Base-by-base conservation (phyloP, 768 basidiomycete species). In the Sarcodon aspratus region DNA sequence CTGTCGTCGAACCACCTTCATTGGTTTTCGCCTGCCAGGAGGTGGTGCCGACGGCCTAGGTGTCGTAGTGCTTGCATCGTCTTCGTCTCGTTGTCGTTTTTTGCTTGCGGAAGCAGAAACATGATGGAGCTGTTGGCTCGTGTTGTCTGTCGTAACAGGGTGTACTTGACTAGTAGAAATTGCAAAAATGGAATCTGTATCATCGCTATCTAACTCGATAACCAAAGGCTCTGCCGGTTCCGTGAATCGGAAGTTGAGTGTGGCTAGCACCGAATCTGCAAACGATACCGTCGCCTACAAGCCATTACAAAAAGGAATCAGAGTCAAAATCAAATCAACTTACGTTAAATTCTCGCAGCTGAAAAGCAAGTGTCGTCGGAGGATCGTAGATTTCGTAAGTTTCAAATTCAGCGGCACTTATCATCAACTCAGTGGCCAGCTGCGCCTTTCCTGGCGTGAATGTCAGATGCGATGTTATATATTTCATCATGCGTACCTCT, bases 301-400 rank as follows among this genome's bases (percentile, higher is more conserved):
- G 34, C 33, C 7, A 45, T 10, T 33, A 4, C 3, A 13, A 47
- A 46, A 36, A 9, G 34, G 15, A 17, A 37, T 33, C n/a, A 15
- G 31, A 43, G 11, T 32, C 43, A 6, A 27, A 31, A n/a, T n/a
- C n/a, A n/a, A 36, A 9, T 38, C 42, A 33, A 61, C 72, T 50
- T 53, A 88, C 89, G 51, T 80, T 87, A 64, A 92, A 89, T 66
- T 92, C 89, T 35, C 83, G 78, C 31, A 92, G 64, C 63, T 90
- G 88, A 55, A 91, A 89, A 1, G 79, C 80, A 46, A 92, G 75
- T 3, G 76, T 80, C 33, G 75, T 75, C 1, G 89, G 84, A 13
- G 75, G 65, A 9, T 71, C 65, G 55, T 70, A 72, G 9, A 90
- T 67, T 43, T 85, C 76, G 57, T 90, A 92, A 7, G 72, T 65